Evolutionary conservation across 1,284 basidiomycete species (phyloP).

Genomic region (Leccinum angustisporum): DNA sequence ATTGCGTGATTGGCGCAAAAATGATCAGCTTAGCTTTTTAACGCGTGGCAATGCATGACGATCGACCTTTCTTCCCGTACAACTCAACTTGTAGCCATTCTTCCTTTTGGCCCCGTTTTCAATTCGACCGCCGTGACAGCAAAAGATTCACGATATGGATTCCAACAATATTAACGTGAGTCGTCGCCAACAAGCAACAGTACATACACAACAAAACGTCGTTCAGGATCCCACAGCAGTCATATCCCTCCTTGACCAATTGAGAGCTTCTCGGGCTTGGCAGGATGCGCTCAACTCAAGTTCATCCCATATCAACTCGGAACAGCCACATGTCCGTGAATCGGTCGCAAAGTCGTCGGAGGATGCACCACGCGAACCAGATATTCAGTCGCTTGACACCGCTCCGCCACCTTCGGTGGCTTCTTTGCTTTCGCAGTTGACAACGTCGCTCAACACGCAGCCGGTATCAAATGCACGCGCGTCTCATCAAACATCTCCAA

Average conservation of each 20-base stretch:
- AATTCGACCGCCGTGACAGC: neutral
- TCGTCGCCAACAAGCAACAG: neutral
- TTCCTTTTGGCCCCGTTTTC: neutral
- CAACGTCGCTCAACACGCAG: slow-evolving; percentile 30
- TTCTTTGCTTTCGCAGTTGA: slow-evolving; percentile 65
- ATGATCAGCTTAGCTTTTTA: neutral
- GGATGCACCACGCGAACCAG: slow-evolving; percentile 8
- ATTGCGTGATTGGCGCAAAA: neutral
- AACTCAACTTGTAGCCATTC: neutral
- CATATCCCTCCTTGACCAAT: slow-evolving; percentile 62
- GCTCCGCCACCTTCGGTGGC: slow-evolving; percentile 47
- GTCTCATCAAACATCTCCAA: slow-evolving; percentile 9
- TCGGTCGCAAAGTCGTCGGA: slow-evolving; percentile 9
- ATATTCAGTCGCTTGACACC: slow-evolving; percentile 4
- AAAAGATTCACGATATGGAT: slow-evolving; percentile 29
- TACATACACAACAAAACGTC: neutral
- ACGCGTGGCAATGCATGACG: neutral
- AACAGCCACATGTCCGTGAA: slow-evolving; percentile 4
- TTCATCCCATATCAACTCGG: slow-evolving; percentile 5
- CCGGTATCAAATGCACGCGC: slow-evolving; percentile 8
- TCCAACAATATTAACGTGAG: slow-evolving; percentile 48
- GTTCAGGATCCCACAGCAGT: slow-evolving; percentile 55
- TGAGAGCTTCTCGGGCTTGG: slow-evolving; percentile 66
- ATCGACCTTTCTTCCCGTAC: neutral
- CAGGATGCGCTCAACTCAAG: slow-evolving; percentile 43